Percentiles rank a stretch among this genome's conserved stretches.
Conservation (phyloP, 306 rosid species). For the Albizia julibrissin region DNA sequence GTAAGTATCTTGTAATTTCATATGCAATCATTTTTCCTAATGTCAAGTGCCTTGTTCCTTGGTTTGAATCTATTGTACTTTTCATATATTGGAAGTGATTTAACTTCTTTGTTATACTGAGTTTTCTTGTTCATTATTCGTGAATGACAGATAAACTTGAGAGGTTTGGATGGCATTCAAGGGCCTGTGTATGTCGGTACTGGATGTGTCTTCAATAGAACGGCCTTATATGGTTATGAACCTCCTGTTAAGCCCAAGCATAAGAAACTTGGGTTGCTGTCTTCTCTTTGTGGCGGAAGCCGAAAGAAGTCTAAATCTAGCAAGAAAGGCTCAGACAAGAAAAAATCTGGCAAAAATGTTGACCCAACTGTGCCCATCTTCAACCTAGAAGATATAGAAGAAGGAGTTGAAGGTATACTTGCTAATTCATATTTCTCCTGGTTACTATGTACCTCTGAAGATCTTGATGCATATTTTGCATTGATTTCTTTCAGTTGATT, state of each 20-base stretch:
- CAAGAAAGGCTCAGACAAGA: constrained; percentile 73
- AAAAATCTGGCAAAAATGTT: constrained; percentile 65
- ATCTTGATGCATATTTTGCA: not conserved
- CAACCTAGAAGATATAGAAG: constrained; percentile 85
- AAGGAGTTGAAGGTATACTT: constrained; percentile 79
- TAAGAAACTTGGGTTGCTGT: constrained; percentile 60
- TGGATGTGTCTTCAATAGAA: constrained; percentile 90
- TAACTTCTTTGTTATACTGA: constrained; percentile 4
- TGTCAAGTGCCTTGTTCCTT: constrained; percentile 7
- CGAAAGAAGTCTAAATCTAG: constrained; percentile 65
- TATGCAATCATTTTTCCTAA: constrained; percentile 1
- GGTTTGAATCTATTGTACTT: constrained; percentile 12
- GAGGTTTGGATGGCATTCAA: constrained; percentile 93
- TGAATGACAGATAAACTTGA: constrained; percentile 71
- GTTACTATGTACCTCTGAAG: not conserved
- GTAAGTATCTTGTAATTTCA: constrained; percentile 49
- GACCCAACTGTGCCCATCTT: constrained; percentile 84
- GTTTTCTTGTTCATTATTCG: constrained; percentile 13
- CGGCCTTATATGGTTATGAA: constrained; percentile 88
- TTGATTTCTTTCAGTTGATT: constrained; percentile 15
- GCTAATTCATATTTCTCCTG: not conserved
- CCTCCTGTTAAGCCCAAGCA: constrained; percentile 82
- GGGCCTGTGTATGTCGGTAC: constrained; percentile 98
- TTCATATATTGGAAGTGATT: not conserved
- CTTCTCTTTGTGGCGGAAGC: constrained; percentile 72